Conservation (phyloP, 1,284 basidiomycete species). For the Irpex sp. region DNA sequence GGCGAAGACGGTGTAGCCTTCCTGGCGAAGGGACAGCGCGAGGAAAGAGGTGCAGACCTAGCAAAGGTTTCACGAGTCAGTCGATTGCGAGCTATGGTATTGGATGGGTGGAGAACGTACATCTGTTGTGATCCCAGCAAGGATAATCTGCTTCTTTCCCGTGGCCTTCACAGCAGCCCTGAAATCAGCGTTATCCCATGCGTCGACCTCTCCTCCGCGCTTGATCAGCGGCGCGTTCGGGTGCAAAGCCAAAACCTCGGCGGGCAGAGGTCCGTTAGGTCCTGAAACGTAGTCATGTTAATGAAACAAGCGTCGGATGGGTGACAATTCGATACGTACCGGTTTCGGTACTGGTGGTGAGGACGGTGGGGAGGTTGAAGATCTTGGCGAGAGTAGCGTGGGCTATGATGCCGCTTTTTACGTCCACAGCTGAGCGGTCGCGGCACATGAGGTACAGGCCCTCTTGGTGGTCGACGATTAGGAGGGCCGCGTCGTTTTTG, state of each 20-base stretch:
- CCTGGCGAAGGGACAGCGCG: slow-evolving; percentile 39
- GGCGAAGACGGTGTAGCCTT: slow-evolving; percentile 43
- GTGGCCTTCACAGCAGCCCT: slow-evolving; percentile 41
- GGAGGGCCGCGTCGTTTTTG: slow-evolving; percentile 38
- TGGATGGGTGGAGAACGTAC: slow-evolving; percentile 26
- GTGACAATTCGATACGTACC: slow-evolving; percentile 21
- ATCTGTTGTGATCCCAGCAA: slow-evolving; percentile 45
- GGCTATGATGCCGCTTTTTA: slow-evolving; percentile 41
- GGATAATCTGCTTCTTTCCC: slow-evolving; percentile 44
- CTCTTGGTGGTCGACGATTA: slow-evolving; percentile 46
- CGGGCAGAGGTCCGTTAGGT: slow-evolving; percentile 42
- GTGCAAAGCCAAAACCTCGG: slow-evolving; percentile 40
- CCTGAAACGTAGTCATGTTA: slow-evolving; percentile 21
- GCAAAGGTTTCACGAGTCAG: neutral
- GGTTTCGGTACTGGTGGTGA: slow-evolving; percentile 42
- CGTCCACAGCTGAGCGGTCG: slow-evolving; percentile 35
- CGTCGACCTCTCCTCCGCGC: slow-evolving; percentile 44
- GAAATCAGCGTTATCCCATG: slow-evolving; percentile 48
- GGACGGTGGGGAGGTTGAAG: slow-evolving; percentile 39
- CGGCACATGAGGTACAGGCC: slow-evolving; percentile 42
- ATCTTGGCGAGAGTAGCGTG: slow-evolving; percentile 41
- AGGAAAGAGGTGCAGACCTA: slow-evolving; percentile 46
- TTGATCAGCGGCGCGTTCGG: slow-evolving; percentile 40
- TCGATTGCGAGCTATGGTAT: neutral
- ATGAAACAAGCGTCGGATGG: too few relatives aligned